phyloP scores from a whole-genome alignment of 202 grass and related monocot species.

The Setaria viridis region DNA sequence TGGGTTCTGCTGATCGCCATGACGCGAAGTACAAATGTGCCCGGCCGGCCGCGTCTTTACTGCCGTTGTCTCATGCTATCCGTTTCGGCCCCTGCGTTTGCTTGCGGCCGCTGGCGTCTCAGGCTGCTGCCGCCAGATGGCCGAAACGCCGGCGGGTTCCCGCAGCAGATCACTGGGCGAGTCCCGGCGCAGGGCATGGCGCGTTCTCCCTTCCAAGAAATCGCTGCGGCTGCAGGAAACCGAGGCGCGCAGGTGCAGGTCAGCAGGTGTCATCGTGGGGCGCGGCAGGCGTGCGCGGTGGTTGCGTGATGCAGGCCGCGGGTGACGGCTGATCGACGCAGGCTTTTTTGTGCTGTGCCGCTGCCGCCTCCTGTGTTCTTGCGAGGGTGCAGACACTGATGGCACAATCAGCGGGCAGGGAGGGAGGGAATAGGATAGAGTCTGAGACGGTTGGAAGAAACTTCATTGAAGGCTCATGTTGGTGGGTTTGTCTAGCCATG shows the following conservation, averaged over 20 bases:
- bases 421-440: neutral
- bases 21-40: neutral
- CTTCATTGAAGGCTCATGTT: constrained; percentile 23
- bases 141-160: neutral
- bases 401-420: constrained; percentile 25
- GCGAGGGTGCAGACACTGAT: constrained; percentile 12
- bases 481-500: neutral
- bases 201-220: constrained; percentile 62
- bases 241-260: neutral
- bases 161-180: constrained; percentile 35
- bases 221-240: constrained; percentile 43
- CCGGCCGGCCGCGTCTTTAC: neutral
- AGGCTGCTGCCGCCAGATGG: constrained; percentile 43
- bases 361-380: neutral
- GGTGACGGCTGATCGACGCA: constrained; percentile 19
- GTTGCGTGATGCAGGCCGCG: constrained; percentile 28
- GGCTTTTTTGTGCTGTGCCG: constrained; percentile 29
- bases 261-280: constrained; percentile 35
- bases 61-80: neutral
- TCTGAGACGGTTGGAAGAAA: neutral
- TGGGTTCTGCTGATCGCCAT: neutral
- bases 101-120: constrained; percentile 1
- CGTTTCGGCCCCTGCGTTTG: neutral
- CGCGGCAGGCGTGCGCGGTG: neutral
- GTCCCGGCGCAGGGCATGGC: constrained; percentile 46